Evolutionary conservation across 1,139 yeast genomes (phyloP).

Genomic region (Yamadazyma siamensis): DNA sequence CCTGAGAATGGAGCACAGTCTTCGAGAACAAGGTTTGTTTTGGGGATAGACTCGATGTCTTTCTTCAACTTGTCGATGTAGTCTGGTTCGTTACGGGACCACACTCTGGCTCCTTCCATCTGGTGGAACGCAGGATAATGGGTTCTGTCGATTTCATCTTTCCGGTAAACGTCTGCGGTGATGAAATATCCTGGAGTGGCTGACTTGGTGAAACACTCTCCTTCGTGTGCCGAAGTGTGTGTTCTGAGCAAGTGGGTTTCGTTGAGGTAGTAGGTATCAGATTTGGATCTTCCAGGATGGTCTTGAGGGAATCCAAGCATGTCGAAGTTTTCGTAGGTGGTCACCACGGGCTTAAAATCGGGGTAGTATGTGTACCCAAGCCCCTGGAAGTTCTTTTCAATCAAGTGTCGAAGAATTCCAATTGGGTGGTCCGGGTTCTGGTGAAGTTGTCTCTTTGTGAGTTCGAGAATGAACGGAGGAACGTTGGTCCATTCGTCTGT

Average conservation of each 20-base stretch:
- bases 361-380: conserved; percentile 79
- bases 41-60: conserved; percentile 68
- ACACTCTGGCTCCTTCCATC: conserved; percentile 92
- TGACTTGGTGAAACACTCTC: conserved; percentile 66
- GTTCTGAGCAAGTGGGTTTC: conserved; percentile 71
- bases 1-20: conserved; percentile 55
- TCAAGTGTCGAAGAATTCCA: conserved; percentile 74
- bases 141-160: conserved; percentile 93
- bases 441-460: conserved; percentile 74
- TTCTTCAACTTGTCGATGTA: conserved; percentile 41
- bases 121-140: conserved; percentile 98
- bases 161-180: conserved; percentile 92
- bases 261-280: conserved; percentile 91
- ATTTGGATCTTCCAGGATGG: conserved; percentile 90
- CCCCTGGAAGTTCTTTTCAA: conserved; percentile 63
- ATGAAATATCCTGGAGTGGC: conserved; percentile 86
- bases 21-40: conserved; percentile 68
- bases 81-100: conserved; percentile 54
- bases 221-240: conserved; percentile 96
- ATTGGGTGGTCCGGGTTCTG: conserved; percentile 78
- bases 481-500: conserved; percentile 86
- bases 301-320: conserved; percentile 85
- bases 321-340: conserved; percentile 83
- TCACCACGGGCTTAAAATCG: conserved; percentile 79
- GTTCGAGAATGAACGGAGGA: conserved; percentile 65